Evolutionary conservation across 2,329 filamentous ascomycete species (phyloP).

Genomic region (Fusarium aywerte): DNA sequence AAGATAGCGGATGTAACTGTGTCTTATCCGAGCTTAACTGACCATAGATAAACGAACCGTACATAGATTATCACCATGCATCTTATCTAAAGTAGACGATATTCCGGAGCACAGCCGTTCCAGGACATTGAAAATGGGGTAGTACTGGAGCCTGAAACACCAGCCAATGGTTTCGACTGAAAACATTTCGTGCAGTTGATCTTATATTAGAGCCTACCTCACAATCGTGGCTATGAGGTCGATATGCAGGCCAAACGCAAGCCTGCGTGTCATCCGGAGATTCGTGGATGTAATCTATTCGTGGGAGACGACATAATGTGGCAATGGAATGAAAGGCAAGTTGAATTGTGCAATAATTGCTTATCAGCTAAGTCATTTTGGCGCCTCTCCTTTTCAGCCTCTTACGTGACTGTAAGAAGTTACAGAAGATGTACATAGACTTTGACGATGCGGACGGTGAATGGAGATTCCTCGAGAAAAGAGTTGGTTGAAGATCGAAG

Average conservation of each 20-base stretch:
- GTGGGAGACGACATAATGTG: not conserved
- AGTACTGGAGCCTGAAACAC: not conserved
- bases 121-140: constrained; percentile 1
- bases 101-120: not conserved
- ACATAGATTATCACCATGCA: not conserved
- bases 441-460: not conserved
- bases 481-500: not conserved
- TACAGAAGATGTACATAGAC: not conserved
- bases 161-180: not conserved
- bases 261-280: not conserved
- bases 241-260: not conserved
- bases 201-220: not conserved
- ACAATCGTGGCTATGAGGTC: not conserved
- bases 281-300: not conserved
- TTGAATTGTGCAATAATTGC: not conserved
- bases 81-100: not conserved
- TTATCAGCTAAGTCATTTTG: not conserved
- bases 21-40: not conserved
- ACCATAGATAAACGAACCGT: not conserved
- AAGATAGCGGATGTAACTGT: not conserved
- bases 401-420: not conserved
- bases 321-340: not conserved
- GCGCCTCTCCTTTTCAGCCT: constrained; percentile 1
- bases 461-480: not conserved
- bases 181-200: not conserved